Base-by-base conservation (phyloP, 768 basidiomycete genomes). In the Coprinopsis cinerea region DNA sequence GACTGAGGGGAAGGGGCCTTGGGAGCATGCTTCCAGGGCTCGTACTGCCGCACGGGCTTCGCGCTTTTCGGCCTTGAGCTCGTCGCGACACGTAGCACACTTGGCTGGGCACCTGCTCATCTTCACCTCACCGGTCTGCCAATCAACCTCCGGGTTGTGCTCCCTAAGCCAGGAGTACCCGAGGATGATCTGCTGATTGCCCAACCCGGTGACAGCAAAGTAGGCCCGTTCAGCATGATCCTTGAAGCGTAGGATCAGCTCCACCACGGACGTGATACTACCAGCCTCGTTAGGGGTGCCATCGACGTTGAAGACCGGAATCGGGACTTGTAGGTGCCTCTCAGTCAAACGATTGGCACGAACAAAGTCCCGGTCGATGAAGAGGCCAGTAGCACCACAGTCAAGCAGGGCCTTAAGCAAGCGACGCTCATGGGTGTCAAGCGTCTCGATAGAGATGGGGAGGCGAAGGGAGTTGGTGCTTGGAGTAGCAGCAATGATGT, bases 301-400 rank as follows among this genome's bases (percentile, higher is more conserved):
- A 49, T 64, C 59, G 5, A 56, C 55, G 52, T 61, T 59, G 55
- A 32, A 32, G n/a, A n/a, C n/a, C n/a, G n/a, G n/a, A n/a, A n/a
- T n/a, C n/a, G n/a, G n/a, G n/a, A n/a, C n/a, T n/a, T n/a, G n/a
- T n/a, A n/a, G n/a, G n/a, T n/a, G n/a, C n/a, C n/a, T n/a, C n/a
- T n/a, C n/a, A n/a, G n/a, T n/a, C n/a, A n/a, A n/a, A n/a, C n/a
- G n/a, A n/a, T n/a, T n/a, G n/a, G n/a, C n/a, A n/a, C n/a, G n/a
- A n/a, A n/a, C n/a, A n/a, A n/a, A n/a, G n/a, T n/a, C n/a, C n/a
- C n/a, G n/a, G n/a, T n/a, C n/a, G n/a, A n/a, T n/a, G n/a, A n/a
- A n/a, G n/a, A n/a, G n/a, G n/a, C n/a, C n/a, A n/a, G n/a, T n/a
- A n/a, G n/a, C n/a, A n/a, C n/a, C n/a, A n/a, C n/a, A n/a, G n/a